Evolutionary conservation across 2,329 filamentous ascomycete species (phyloP).

Genomic region (Microcyclosporella mali): DNA sequence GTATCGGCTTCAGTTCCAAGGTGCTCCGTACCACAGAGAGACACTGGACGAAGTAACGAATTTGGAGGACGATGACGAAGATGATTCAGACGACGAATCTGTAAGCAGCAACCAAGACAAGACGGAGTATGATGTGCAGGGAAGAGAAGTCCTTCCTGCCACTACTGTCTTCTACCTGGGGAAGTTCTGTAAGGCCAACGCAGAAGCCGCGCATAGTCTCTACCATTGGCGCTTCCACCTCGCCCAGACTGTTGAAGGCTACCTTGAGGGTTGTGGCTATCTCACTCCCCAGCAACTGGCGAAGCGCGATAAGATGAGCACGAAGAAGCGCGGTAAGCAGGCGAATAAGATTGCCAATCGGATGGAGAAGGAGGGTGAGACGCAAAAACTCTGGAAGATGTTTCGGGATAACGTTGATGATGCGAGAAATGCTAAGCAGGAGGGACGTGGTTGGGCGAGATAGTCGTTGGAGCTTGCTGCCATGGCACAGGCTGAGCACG

Average conservation of each 20-base stretch:
- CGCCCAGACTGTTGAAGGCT: slow-evolving; percentile 63
- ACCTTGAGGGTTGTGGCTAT: slow-evolving; percentile 54
- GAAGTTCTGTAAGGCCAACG: slow-evolving; percentile 56
- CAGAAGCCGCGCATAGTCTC: slow-evolving; percentile 63
- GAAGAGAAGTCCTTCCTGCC: slow-evolving; percentile 40
- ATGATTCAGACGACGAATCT: slow-evolving; percentile 28
- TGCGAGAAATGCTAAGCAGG: slow-evolving; percentile 47
- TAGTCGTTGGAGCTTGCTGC: no score
- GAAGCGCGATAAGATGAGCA: slow-evolving; percentile 55
- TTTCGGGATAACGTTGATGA: slow-evolving; percentile 59
- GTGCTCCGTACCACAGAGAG: slow-evolving; percentile 59
- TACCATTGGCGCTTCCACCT: slow-evolving; percentile 71
- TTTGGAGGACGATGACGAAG: slow-evolving; percentile 46
- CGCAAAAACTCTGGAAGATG: slow-evolving; percentile 57
- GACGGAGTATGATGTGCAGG: slow-evolving; percentile 44
- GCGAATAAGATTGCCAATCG: slow-evolving; percentile 58
- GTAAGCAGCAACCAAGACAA: slow-evolving; percentile 30
- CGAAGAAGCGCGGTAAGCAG: slow-evolving; percentile 52
- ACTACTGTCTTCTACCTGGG: slow-evolving; percentile 49
- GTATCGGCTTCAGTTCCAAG: slow-evolving; percentile 56
- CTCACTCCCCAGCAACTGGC: slow-evolving; percentile 53
- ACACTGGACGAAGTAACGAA: slow-evolving; percentile 61
- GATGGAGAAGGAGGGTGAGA: slow-evolving; percentile 56
- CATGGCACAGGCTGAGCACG: no score
- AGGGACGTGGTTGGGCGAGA: no score